Evolutionary conservation across 2,329 filamentous ascomycete species (phyloP).

Genomic region (Exophiala dermatitidis): DNA sequence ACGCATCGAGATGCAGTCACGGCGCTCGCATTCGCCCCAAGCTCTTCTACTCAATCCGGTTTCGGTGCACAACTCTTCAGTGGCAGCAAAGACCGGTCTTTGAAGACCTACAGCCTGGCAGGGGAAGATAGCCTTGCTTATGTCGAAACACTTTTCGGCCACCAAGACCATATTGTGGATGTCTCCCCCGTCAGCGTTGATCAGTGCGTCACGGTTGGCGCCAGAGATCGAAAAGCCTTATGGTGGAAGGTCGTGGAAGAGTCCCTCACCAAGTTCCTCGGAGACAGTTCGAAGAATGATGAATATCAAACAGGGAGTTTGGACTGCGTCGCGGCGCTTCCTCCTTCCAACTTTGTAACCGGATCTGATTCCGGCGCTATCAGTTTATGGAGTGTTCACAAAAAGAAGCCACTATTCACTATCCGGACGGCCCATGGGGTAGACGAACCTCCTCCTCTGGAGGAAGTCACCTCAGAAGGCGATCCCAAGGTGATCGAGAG

Average conservation of each 20-base stretch:
- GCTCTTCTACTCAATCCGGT: constrained; percentile 48
- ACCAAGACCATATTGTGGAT: constrained; percentile 83
- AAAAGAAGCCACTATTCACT: constrained; percentile 88
- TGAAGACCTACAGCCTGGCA: constrained; percentile 83
- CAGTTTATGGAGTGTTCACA: constrained; percentile 78
- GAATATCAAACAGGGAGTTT: constrained; percentile 70
- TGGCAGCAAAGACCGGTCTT: constrained; percentile 79
- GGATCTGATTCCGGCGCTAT: constrained; percentile 86
- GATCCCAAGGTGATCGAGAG: constrained; percentile 47
- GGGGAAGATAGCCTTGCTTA: constrained; percentile 74
- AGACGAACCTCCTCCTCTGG: constrained; percentile 61
- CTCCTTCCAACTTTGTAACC: constrained; percentile 86
- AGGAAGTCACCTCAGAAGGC: constrained; percentile 68
- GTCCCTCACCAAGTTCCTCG: constrained; percentile 88
- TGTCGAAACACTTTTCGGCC: constrained; percentile 90
- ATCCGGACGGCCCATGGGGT: constrained; percentile 76
- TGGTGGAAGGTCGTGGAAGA: constrained; percentile 97
- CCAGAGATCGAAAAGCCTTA: constrained; percentile 81
- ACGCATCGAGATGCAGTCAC: constrained; percentile 87
- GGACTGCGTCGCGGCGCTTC: constrained; percentile 83
- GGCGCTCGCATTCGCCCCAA: constrained; percentile 74
- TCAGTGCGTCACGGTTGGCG: constrained; percentile 82
- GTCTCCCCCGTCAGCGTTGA: constrained; percentile 78
- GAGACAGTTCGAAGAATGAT: constrained; percentile 51
- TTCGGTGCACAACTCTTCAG: constrained; percentile 80